phyloP scores from a whole-genome alignment of 208 protist genomes.

The Leptomonas pyrrhocoris region DNA sequence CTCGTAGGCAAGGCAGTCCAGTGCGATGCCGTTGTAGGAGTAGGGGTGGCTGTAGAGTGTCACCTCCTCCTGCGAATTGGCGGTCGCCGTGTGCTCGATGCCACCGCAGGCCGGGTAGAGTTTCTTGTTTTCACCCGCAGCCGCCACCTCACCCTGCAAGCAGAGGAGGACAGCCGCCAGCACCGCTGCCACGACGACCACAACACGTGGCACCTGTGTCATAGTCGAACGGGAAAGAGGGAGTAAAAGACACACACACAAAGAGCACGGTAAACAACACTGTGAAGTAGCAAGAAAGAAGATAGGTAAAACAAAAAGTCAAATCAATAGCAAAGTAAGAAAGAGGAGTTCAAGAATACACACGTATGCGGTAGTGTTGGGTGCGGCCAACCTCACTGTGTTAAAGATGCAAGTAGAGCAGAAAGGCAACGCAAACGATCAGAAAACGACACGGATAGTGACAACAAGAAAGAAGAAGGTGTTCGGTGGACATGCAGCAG shows the following conservation, averaged over 20 bases:
- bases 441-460: too few species aligned
- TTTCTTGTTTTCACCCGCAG: slow-evolving; percentile 24
- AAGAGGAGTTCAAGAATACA: too few species aligned
- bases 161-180: slow-evolving; percentile 20
- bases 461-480: too few species aligned
- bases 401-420: too few species aligned
- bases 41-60: slow-evolving; percentile 28
- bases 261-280: not conserved
- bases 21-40: slow-evolving; percentile 16
- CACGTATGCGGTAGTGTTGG: too few species aligned
- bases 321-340: too few species aligned
- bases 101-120: slow-evolving; percentile 65
- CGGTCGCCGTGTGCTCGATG: slow-evolving; percentile 22
- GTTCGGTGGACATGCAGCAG: too few species aligned
- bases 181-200: slow-evolving; percentile 1
- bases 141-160: slow-evolving; percentile 3
- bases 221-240: slow-evolving; percentile 11
- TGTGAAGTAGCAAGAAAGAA: not conserved
- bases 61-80: slow-evolving; percentile 16
- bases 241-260: slow-evolving; percentile 12
- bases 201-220: not conserved
- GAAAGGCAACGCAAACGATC: too few species aligned
- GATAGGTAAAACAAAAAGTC: too few species aligned
- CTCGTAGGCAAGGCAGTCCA: slow-evolving; percentile 73
- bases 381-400: too few species aligned